phyloP scores from a whole-genome alignment of 148 eudicot species.

The Tetragonia tetragonoides region DNA sequence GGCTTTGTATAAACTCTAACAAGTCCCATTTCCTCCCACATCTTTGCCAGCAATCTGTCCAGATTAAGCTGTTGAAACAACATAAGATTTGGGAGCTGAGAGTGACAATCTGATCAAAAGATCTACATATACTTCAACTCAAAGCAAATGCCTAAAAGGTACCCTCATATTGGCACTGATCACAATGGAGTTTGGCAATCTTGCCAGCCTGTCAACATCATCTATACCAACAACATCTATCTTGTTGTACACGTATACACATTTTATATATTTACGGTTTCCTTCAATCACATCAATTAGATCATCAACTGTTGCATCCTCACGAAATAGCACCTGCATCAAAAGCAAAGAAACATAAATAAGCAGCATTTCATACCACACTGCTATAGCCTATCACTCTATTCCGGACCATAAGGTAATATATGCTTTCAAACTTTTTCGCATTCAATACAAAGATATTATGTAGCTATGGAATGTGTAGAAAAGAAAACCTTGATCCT shows the following conservation, averaged over 20 bases:
- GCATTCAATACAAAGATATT: background rate
- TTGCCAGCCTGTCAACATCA: constrained; percentile 94
- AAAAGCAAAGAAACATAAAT: background rate
- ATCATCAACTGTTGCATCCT: constrained; percentile 99
- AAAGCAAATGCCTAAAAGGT: constrained; percentile 18
- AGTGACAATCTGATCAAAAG: background rate
- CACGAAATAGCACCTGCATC: constrained; percentile 86
- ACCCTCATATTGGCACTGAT: constrained; percentile 94
- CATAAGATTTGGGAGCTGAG: constrained; percentile 11
- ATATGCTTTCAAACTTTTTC: background rate
- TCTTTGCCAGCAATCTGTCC: constrained; percentile 88
- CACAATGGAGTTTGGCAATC: constrained; percentile 91
- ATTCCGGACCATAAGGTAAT: background rate
- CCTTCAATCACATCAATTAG: constrained; percentile 99
- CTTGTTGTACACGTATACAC: constrained; percentile 98
- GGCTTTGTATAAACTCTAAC: constrained; percentile 98
- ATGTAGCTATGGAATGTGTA: too few species aligned
- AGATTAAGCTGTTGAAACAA: constrained; percentile 72
- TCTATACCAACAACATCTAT: constrained; percentile 98
- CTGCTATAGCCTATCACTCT: background rate
- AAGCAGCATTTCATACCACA: constrained; percentile 3
- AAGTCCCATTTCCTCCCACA: constrained; percentile 99
- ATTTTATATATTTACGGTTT: constrained; percentile 96
- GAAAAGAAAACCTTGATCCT: too few species aligned
- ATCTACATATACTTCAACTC: background rate